Base-by-base conservation (phyloP, 1,284 basidiomycete species). In the Apiotrichum mycotoxinovorans region DNA sequence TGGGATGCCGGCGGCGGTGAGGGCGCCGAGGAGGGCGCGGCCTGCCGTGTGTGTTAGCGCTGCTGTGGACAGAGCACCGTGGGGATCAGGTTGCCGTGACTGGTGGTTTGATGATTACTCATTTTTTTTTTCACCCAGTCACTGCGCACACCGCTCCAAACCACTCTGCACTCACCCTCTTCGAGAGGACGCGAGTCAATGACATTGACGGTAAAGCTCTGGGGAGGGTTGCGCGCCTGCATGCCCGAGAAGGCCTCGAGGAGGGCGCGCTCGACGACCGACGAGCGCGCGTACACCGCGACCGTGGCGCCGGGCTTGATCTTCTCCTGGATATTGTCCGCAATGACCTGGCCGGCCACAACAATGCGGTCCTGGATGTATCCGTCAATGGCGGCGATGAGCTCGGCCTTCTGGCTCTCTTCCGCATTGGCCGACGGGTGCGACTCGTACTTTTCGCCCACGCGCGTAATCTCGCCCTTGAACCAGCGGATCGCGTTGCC, bases 321-420 rank as follows among this genome's bases (percentile, higher is more conserved):
- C 80, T 98, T 98, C 70, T 86, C 88, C 51, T 85, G 84, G 1
- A 93, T 91, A 51, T 88, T 84, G 61, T 89, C 85, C 68, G 91
- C 86, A 57, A 99, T 98, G 58, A 98, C 91, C 72, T 93, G 85
- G 74, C 89, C 94, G 8, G 96, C 96, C 48, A 91, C 83, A 56
- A 91, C 86, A 67, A 99, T 97, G 43, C 94, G 84, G 76, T 98
- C 95, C 30, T 87, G 85, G 64, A 98, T 89, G 75, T 97, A 99
- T 62, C 87, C 85, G 71, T 95, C 91, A 62, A 99, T 98, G 64
- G 89, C 88, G 48, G 83, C 81, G 66, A 89, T 87, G 10, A 99
- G 79, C 11, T 83, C 81, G 66, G 89, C 83, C 79, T 97, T 98
- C 30, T 95, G 94, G 89, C 95, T 94, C 48, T 91, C 83, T 60